Conservation (phyloP, 208 protist genomes). For the Leishmania tarentolae region DNA sequence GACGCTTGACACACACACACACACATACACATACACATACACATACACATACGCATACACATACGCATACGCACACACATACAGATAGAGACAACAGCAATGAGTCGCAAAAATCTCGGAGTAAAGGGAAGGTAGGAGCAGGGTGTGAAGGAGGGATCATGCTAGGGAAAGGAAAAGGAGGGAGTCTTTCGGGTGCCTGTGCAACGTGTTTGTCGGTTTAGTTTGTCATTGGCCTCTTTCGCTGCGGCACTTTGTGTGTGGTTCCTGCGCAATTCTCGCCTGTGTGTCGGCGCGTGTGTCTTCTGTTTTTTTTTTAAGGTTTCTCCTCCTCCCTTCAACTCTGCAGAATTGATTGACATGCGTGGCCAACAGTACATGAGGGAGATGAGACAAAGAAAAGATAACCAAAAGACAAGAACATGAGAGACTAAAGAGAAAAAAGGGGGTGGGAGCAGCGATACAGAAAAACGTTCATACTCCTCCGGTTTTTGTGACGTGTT, state of each 20-base stretch:
- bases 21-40: background rate
- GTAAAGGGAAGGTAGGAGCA: background rate
- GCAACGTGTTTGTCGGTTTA: background rate
- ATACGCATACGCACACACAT: background rate
- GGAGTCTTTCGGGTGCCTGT: background rate
- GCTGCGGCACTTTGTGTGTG: background rate
- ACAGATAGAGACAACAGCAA: background rate
- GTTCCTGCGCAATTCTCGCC: background rate
- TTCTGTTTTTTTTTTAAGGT: conserved; percentile 7
- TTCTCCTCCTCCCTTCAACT: background rate
- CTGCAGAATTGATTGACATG: background rate
- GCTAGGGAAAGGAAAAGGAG: background rate
- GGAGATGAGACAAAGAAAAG: background rate
- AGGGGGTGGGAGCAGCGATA: conserved; percentile 1
- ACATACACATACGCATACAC: background rate
- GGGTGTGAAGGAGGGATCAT: background rate
- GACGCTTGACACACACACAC: background rate
- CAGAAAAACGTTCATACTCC: background rate
- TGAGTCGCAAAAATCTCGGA: background rate
- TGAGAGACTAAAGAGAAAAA: background rate
- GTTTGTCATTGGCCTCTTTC: background rate
- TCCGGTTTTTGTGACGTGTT: background rate
- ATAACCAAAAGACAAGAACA: background rate
- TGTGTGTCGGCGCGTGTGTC: background rate
- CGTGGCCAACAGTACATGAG: conserved; percentile 1